Conservation (phyloP, 208 protist genomes). For the Trypanosoma platydactyli region DNA sequence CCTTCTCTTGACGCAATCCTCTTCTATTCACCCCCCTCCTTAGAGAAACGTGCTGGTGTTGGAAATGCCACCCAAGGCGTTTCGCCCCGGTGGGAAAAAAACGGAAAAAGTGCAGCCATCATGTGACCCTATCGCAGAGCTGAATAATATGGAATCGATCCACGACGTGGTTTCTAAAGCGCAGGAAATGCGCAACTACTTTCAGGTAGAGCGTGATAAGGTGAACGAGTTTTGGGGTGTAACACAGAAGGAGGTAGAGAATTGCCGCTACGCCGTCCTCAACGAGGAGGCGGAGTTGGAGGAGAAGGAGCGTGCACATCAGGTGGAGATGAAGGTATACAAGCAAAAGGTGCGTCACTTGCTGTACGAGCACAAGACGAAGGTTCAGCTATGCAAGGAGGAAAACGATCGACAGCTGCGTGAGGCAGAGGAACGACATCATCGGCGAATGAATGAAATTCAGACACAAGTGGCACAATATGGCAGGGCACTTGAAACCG, state of each 20-base stretch:
- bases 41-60: not conserved
- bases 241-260: slow-evolving; percentile 91
- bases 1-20: slow-evolving; percentile 2
- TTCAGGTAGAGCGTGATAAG: slow-evolving; percentile 96
- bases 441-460: slow-evolving; percentile 72
- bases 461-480: slow-evolving; percentile 59
- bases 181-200: slow-evolving; percentile 95
- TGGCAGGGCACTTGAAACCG: slow-evolving; percentile 52
- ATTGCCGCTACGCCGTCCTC: slow-evolving; percentile 59
- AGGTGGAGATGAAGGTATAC: slow-evolving; percentile 97
- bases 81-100: slow-evolving; percentile 1
- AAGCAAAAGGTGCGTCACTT: slow-evolving; percentile 97
- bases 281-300: slow-evolving; percentile 94
- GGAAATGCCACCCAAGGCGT: slow-evolving; percentile 26
- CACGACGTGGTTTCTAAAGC: slow-evolving; percentile 85
- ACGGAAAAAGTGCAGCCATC: slow-evolving; percentile 20
- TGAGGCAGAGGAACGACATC: slow-evolving; percentile 80
- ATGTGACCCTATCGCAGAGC: slow-evolving; percentile 27
- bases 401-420: slow-evolving; percentile 87
- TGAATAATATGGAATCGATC: slow-evolving; percentile 39
- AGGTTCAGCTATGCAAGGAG: slow-evolving; percentile 89
- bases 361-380: slow-evolving; percentile 93
- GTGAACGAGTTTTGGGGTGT: slow-evolving; percentile 94
- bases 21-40: not conserved
- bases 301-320: slow-evolving; percentile 93